These are phyloP conservation scores for Drechmeria coniospora DNA, from an alignment of 2,329 filamentous ascomycete genomes.

Conservation along the genomic window DNA sequence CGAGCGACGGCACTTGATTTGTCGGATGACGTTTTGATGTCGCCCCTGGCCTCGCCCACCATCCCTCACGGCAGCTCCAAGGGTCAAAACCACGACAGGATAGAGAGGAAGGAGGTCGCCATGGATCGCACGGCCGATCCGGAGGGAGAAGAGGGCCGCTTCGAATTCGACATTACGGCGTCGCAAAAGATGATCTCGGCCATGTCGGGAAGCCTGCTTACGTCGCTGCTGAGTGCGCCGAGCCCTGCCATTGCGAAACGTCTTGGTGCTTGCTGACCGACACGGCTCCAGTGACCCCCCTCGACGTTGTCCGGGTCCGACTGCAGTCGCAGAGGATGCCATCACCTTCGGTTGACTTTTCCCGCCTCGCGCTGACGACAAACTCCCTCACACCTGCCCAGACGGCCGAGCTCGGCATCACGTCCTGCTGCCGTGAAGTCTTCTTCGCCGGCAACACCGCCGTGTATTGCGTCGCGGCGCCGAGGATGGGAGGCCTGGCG, in stretches of 20 bases:
- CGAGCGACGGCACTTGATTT: too few relatives aligned
- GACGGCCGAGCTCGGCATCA: slow-evolving; percentile 70
- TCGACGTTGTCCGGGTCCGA: slow-evolving; percentile 91
- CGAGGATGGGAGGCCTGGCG: slow-evolving; percentile 31
- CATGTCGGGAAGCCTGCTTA: slow-evolving; percentile 77
- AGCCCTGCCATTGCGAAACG: background rate
- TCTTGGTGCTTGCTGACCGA: slow-evolving; percentile 5
- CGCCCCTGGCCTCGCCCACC: background rate
- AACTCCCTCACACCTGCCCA: slow-evolving; percentile 54
- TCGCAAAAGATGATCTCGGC: slow-evolving; percentile 91
- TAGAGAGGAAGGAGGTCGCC: slow-evolving; percentile 13
- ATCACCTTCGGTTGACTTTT: slow-evolving; percentile 34
- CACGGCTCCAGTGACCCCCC: slow-evolving; percentile 57
- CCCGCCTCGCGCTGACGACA: slow-evolving; percentile 39
- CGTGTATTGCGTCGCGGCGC: slow-evolving; percentile 63
- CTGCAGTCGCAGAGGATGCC: slow-evolving; percentile 64
- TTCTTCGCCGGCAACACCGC: slow-evolving; percentile 86
- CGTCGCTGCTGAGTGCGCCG: slow-evolving; percentile 60
- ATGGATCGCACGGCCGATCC: slow-evolving; percentile 13
- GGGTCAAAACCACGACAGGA: slow-evolving; percentile 14
- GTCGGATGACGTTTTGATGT: background rate
- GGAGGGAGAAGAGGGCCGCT: slow-evolving; percentile 11
- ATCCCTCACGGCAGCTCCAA: slow-evolving; percentile 6
- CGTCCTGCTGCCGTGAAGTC: slow-evolving; percentile 88
- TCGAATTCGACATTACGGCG: slow-evolving; percentile 55